Evolutionary conservation across 148 eudicot species (phyloP), one percentile per base, ranked within the genome.

Genomic region (Nepenthes gracilis): DNA sequence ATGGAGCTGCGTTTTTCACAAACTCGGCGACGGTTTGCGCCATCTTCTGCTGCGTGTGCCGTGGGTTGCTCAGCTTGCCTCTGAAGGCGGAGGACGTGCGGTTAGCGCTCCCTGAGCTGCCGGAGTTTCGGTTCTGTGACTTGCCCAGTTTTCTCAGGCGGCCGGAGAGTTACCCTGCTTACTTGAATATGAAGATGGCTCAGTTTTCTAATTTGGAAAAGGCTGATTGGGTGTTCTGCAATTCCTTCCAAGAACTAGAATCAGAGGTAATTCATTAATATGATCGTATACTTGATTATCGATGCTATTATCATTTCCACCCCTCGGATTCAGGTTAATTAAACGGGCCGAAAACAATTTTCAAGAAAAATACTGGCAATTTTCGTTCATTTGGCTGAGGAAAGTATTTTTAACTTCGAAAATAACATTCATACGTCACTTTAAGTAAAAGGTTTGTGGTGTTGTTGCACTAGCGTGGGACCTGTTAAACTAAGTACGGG

Each of bases 131-230:
- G 58, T 33, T 56, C 1, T 53, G 32, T 3, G 84, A 80, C 36
- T 47, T 80, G 63, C 91, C 77, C 2, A 64, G 54, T 45, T 85
- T 83, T 68, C 49, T 72, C 1, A 74, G 63, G 60, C 68, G 60
- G 51, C 85, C 90, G 0, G 83, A 80, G 32, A 81, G 79, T 67
- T 69, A 85, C 54, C 90, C 90, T 5, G 86, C 86, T 37, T 85
- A 85, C 35, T 77, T 85, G 67, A 70, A 67, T 4, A 81, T 85
- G 90, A 82, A 75, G 62, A 5, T 85, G 63, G 70, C 67, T 2
- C 90, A 85, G 60, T 85, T 69, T 58, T 58, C 78, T 47, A 85
- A 85, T 49, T 59, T 82, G 66, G 70, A 80, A 0, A 36, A 40
- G 60, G 84, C 77, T 43, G 82, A 82, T 70, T 85, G 73, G 74